Percentiles rank a stretch among this genome's conserved stretches.
Conservation (phyloP, 495 filamentous ascomycete genomes). For the Talaromyces ruber region DNA sequence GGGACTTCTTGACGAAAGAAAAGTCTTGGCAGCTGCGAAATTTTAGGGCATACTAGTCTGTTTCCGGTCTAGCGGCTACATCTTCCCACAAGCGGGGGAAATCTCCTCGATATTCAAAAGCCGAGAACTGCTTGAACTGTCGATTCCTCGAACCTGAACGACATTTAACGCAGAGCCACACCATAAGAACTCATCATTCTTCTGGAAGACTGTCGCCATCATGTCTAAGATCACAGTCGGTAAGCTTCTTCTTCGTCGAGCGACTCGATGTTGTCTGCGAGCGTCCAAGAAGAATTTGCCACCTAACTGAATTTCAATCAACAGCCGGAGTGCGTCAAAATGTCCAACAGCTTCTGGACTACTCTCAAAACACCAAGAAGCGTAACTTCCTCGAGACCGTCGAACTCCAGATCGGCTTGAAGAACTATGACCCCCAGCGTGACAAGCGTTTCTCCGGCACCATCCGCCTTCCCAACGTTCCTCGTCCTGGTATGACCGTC, state of each 20-base stretch:
- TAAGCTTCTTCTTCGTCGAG: constrained; percentile 24
- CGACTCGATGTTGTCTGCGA: not conserved
- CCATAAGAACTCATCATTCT: constrained; percentile 53
- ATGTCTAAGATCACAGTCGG: constrained; percentile 89
- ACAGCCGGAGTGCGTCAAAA: constrained; percentile 93
- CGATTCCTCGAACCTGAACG: constrained; percentile 10
- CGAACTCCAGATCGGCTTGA: constrained; percentile 94
- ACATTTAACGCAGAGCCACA: constrained; percentile 54
- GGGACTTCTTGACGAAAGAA: not conserved
- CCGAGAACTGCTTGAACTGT: not conserved
- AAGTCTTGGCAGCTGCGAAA: not conserved
- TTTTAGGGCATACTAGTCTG: constrained; percentile 32
- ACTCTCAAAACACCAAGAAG: constrained; percentile 97
- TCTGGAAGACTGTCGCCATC: constrained; percentile 54
- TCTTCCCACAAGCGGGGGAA: constrained; percentile 40
- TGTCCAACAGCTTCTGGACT: constrained; percentile 82
- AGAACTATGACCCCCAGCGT: constrained; percentile 99
- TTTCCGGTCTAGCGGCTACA: constrained; percentile 18
- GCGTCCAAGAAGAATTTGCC: not conserved
- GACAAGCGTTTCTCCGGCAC: constrained; percentile 99
- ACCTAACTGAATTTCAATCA: constrained; percentile 11
- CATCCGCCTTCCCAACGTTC: constrained; percentile 83
- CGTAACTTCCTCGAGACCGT: constrained; percentile 95
- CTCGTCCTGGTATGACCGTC: constrained; percentile 89
- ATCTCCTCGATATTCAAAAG: not conserved